Percentiles rank a stretch among this genome's conserved stretches.
Evolutionary conservation across 2,329 filamentous ascomycete genomes (phyloP).

Genomic region (Aureobasidium sp.): DNA sequence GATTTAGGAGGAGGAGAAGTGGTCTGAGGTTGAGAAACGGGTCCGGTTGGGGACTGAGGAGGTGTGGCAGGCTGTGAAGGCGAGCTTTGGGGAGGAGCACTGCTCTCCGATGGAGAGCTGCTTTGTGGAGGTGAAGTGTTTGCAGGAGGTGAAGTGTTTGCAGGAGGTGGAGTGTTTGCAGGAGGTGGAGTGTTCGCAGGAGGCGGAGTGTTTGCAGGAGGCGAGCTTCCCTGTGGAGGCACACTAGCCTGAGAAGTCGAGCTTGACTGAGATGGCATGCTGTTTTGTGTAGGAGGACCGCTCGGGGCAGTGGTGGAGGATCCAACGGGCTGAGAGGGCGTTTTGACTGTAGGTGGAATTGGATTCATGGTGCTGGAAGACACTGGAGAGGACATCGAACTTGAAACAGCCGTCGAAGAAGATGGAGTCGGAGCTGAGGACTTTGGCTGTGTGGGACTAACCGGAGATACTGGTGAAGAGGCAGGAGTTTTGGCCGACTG

Average conservation of each 20-base stretch:
- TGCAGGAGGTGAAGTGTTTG: background rate
- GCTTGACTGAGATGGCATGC: background rate
- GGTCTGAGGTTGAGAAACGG: background rate
- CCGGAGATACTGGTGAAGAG: background rate
- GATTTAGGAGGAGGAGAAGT: background rate
- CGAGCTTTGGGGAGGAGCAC: background rate
- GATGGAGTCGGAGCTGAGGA: background rate
- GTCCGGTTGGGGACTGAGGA: background rate
- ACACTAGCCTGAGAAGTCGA: too few relatives aligned
- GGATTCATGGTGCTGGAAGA: background rate
- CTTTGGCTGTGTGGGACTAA: background rate
- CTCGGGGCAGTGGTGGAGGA: background rate
- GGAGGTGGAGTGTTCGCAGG: background rate
- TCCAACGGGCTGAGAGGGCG: background rate
- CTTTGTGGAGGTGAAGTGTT: background rate
- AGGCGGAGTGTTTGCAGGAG: background rate
- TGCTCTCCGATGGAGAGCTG: background rate
- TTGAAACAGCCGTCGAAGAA: background rate
- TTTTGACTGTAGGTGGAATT: background rate
- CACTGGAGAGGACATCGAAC: background rate
- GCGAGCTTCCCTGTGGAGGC: background rate
- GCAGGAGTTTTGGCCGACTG: background rate
- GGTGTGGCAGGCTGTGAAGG: background rate
- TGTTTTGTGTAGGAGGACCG: background rate
- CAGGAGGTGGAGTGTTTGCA: too few relatives aligned